Evolutionary conservation across 108 stramenopile species (phyloP), one percentile per base, ranked within the genome.

Genomic region (Mayamaea pseudoterrestris): DNA sequence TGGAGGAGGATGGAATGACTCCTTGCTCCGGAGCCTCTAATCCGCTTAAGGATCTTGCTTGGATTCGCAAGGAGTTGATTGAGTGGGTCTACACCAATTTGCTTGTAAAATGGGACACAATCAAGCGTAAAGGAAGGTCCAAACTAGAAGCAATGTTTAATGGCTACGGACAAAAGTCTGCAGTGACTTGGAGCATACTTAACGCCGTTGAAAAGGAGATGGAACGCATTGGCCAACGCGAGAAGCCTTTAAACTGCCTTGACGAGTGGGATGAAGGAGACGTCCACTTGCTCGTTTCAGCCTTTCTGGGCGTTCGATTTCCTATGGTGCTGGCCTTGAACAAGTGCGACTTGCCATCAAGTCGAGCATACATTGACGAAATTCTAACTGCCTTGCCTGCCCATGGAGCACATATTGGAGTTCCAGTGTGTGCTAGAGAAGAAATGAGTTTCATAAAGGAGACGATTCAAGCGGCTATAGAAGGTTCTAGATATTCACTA

Each of bases 321-420:
- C 93, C 93, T 13, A 88, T 90, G 76, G 79, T 77, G 17, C 35
- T 95, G 0, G 83, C 83, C 4, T 51, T 92, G 30, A 95, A 95
- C 57, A 95, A 95, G 45, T 51, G 41, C 41, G 93, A 95, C 55
- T 41, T 83, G 17, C 61, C 72, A 14, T 48, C 78, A 13, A 55
- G 73, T 32, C 13, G 36, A 21, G 31, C 35, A n/a, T 69, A 61
- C 35, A 67, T 78, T 14, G 25, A 65, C 11, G 53, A 71, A 21
- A 63, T 89, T 23, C 47, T 53, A 24, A 36, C 59, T 1, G 35
- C 68, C 2, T 57, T 92, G 1, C 90, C 90, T 4, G 57, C 78
- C 18, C 80, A 87, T 53, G 90, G 90, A 11, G 80, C 82, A 12
- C 78, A 69, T 58, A 54, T 57, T 2, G 90, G 83, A 1, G 57